Evolutionary conservation across 257 asterid genomes (phyloP), one percentile per base, ranked within the genome.

Genomic region (Solanum boliviense): DNA sequence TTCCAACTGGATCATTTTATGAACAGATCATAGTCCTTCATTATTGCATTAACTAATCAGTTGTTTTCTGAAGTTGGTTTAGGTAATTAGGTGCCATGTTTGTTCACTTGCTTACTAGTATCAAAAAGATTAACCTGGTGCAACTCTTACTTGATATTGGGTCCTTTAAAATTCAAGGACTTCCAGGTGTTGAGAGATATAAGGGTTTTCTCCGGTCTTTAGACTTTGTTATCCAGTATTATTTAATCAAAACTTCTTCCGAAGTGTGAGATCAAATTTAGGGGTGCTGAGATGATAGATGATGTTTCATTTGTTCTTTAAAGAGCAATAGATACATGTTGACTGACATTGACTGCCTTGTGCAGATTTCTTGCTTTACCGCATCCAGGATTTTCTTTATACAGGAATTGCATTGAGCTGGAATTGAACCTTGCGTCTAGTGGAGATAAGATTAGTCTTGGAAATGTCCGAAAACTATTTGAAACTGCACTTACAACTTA

Each of bases 281-380:
- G 68, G 39, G 85, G 85, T 46, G 67, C 70, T 46, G 27, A 29
- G 39, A 81, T 81, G 68, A 25, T 81, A 41, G 29, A 18, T 81
- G 39, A 81, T 81, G 38, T 46, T 81, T 46, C 68, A 81, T 46
- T 81, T 81, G 85, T 29, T 46, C 68, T 18, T 81, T 81, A 9
- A 46, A 79, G 35, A 79, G 38, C 65, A 44, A 27, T 81, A 81
- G 9, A 25, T 79, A 46, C 34, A 48, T 46, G 39, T 81, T 46
- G 27, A 81, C 68, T 46, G 68, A 81, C n/a, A 20, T 27, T 46
- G 85, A 25, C 36, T 15, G 18, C 68, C 85, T 81, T 81, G 60
- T 87, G 91, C 98, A 97, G 99, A 90, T 96, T 91, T 90, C 94
- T 97, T 60, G 92, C 93, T 72, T 92, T 95, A 91, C 99, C 99